phyloP scores from a whole-genome alignment of 2,329 filamentous ascomycete genomes.

The Trichoderma lentiforme region DNA sequence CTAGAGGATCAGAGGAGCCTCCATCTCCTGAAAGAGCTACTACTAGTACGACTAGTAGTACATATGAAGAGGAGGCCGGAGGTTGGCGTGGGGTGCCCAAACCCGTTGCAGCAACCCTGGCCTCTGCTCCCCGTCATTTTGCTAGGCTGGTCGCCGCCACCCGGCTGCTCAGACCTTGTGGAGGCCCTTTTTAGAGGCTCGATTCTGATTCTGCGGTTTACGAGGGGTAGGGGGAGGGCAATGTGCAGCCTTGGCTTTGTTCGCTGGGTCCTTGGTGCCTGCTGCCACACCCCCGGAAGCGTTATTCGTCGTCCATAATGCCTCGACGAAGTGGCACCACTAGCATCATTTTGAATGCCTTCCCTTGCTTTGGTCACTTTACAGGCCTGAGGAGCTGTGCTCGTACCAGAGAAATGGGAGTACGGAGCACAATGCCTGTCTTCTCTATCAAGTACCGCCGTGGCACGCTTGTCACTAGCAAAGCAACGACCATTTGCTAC shows the following conservation, averaged over 20 bases:
- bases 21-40: constrained; percentile 11
- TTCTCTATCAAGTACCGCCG: neutral
- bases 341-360: neutral
- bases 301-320: constrained; percentile 7
- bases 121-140: constrained; percentile 16
- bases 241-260: constrained; percentile 9
- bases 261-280: constrained; percentile 5
- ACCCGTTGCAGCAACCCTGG: constrained; percentile 18
- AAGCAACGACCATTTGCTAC: neutral
- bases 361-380: constrained; percentile 1
- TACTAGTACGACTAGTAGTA: neutral
- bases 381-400: neutral
- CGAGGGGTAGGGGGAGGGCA: neutral
- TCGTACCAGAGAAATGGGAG: constrained; percentile 1
- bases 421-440: neutral
- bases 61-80: neutral
- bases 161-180: constrained; percentile 13
- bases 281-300: constrained; percentile 5
- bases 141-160: constrained; percentile 17
- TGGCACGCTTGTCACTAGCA: neutral
- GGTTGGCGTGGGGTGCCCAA: constrained; percentile 18
- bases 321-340: constrained; percentile 15
- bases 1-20: constrained; percentile 9
- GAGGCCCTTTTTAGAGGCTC: constrained; percentile 16
- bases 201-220: constrained; percentile 16